Evolutionary conservation across 225 moss, liverwort and hornwort species (phyloP).

Genomic region (Pseudisothecium myosuroides): DNA sequence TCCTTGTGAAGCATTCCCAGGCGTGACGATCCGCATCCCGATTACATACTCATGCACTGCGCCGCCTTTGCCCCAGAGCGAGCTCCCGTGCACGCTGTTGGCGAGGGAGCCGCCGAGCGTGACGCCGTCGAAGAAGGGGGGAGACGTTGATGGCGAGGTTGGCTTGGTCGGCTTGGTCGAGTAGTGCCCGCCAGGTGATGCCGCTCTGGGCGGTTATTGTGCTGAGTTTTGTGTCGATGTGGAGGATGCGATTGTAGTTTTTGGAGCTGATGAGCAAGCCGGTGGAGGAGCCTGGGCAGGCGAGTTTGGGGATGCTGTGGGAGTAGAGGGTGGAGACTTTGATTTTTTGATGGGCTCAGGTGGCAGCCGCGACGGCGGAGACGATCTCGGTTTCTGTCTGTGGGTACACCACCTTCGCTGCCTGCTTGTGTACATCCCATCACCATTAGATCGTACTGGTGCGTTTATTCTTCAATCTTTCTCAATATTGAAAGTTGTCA

Average conservation of each 20-base stretch:
- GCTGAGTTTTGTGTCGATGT: not conserved
- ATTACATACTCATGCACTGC: constrained; percentile 39
- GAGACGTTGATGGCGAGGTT: constrained; percentile 15
- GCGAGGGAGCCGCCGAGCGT: constrained; percentile 26
- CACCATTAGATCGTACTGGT: not conserved
- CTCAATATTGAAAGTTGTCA: not conserved
- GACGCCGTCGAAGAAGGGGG: constrained; percentile 32
- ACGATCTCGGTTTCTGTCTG: constrained; percentile 27
- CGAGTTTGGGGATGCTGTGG: constrained; percentile 28
- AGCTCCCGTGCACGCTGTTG: constrained; percentile 34
- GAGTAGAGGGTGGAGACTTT: constrained; percentile 25
- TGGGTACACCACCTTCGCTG: constrained; percentile 27
- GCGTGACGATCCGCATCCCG: constrained; percentile 28
- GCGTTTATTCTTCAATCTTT: not conserved
- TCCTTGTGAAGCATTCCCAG: constrained; percentile 20
- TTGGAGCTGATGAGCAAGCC: constrained; percentile 29
- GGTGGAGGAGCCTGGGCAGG: constrained; percentile 23
- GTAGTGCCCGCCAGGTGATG: constrained; percentile 18
- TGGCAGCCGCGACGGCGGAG: constrained; percentile 23
- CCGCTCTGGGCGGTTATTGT: constrained; percentile 34
- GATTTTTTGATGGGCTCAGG: constrained; percentile 27
- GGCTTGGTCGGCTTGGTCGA: constrained; percentile 1
- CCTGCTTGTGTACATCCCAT: not conserved
- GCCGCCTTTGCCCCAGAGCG: constrained; percentile 33
- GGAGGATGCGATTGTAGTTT: not conserved